These are phyloP conservation scores for Paramecium sexaurelia DNA, from an alignment of 73 alveolate genomes.

Conservation along the genomic window DNA sequence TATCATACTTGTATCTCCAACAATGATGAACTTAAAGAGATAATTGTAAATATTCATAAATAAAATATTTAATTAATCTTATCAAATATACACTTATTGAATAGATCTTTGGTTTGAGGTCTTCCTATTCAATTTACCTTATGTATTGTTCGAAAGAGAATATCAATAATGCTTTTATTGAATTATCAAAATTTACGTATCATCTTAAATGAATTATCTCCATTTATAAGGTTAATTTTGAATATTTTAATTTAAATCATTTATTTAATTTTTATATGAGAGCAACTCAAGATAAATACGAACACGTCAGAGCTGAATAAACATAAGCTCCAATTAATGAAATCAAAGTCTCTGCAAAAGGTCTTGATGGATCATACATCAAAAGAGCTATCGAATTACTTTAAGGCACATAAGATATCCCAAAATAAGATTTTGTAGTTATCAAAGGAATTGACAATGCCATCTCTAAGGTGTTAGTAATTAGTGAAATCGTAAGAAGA, in stretches of 20 bases:
- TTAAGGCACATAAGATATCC: neutral
- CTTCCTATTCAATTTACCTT: neutral
- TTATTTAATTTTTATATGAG: slow-evolving; percentile 14
- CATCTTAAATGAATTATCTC: too few species aligned
- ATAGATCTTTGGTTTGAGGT: too few species aligned
- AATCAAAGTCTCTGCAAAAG: slow-evolving; percentile 39
- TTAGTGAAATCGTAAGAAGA: slow-evolving; percentile 56
- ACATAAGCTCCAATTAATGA: neutral
- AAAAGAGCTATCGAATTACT: slow-evolving; percentile 54
- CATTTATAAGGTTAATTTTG: neutral
- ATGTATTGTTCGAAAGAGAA: neutral
- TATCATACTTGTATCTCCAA: slow-evolving; percentile 61
- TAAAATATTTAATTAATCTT: neutral
- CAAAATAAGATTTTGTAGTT: neutral
- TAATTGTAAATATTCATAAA: slow-evolving; percentile 59
- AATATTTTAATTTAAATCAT: slow-evolving; percentile 25
- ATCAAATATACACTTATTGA: neutral
- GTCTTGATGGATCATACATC: slow-evolving; percentile 30
- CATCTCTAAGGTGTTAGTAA: slow-evolving; percentile 34
- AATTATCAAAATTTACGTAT: too few species aligned
- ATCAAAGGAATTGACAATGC: slow-evolving; percentile 58
- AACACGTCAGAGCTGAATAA: neutral
- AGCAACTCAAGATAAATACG: slow-evolving; percentile 34
- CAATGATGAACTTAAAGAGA: slow-evolving; percentile 66
- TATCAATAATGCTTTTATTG: too few species aligned